A percentile compares a stretch with the other conserved stretches of the same genome.
Conservation (phyloP, 176 grass and related monocot species). For the Oryza brachyantha region DNA sequence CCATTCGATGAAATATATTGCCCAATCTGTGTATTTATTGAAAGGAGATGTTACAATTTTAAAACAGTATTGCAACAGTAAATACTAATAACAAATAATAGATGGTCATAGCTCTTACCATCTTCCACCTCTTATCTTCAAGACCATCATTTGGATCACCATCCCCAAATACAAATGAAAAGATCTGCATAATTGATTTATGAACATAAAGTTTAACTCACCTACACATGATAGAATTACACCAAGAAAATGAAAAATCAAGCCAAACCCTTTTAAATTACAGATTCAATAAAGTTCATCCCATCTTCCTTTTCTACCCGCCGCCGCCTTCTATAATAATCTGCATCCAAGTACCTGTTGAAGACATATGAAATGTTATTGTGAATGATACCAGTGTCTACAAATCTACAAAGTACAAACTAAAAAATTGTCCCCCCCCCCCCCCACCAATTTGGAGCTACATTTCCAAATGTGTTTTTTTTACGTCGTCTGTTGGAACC, state of each 20-base stretch:
- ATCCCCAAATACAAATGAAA: conserved; percentile 99
- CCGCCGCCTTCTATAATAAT: conserved; percentile 81
- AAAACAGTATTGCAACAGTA: background rate
- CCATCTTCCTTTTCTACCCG: conserved; percentile 59
- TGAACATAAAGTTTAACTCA: conserved; percentile 41
- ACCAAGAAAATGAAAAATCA: conserved; percentile 52
- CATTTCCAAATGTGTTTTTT: background rate
- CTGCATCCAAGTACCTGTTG: conserved; percentile 82
- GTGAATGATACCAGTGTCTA: conserved; percentile 12
- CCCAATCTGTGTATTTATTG: conserved; percentile 69
- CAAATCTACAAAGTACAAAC: no score
- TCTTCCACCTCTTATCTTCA: conserved; percentile 97
- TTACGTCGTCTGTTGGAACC: background rate
- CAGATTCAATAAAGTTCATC: conserved; percentile 99
- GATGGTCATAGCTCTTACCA: conserved; percentile 44
- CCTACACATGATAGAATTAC: conserved; percentile 2
- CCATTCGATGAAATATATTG: conserved; percentile 96
- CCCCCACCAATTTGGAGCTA: background rate
- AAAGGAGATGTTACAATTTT: conserved; percentile 30
- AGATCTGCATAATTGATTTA: conserved; percentile 58
- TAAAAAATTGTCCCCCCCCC: background rate
- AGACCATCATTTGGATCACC: conserved; percentile 93
- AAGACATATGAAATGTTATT: conserved; percentile 1
- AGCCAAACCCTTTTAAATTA: conserved; percentile 95
- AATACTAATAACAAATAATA: conserved; percentile 13